A percentile compares a stretch with the other conserved stretches of the same genome.
Evolutionary conservation across 805 yeast species (phyloP).

Genomic region (Zygosaccharomyces rouxii): DNA sequence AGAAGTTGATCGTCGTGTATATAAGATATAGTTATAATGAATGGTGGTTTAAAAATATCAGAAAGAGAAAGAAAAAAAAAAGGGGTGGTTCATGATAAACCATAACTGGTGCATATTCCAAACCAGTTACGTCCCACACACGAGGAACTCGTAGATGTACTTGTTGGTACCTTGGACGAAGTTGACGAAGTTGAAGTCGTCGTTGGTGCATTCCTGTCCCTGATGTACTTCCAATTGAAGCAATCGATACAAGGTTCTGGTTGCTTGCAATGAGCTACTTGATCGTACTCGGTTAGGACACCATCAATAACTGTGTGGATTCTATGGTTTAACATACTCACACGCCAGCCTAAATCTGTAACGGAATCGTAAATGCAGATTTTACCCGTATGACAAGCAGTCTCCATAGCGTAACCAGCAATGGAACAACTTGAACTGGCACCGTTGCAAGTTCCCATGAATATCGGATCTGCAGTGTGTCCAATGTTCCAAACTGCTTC

Average conservation of each 20-base stretch:
- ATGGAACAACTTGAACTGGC: constrained; percentile 83
- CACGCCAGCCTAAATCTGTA: constrained; percentile 85
- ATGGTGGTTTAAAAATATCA: not conserved
- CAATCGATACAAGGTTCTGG: constrained; percentile 89
- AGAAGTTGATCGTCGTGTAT: not conserved
- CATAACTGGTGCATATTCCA: constrained; percentile 34
- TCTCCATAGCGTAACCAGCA: constrained; percentile 96
- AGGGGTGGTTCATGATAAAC: constrained; percentile 1
- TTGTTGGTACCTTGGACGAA: constrained; percentile 19
- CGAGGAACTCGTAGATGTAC: constrained; percentile 21
- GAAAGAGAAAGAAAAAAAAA: not conserved
- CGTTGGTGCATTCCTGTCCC: constrained; percentile 32
- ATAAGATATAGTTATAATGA: not conserved
- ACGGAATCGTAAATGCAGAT: constrained; percentile 88
- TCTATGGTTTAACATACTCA: constrained; percentile 80
- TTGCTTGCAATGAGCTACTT: constrained; percentile 65
- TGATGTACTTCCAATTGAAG: constrained; percentile 77
- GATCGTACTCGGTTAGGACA: constrained; percentile 65
- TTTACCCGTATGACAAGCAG: constrained; percentile 88
- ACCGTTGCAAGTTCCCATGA: constrained; percentile 94
- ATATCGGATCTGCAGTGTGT: constrained; percentile 95
- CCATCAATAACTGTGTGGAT: constrained; percentile 88
- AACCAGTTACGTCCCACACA: constrained; percentile 36
- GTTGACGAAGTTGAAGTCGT: constrained; percentile 15
- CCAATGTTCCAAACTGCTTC: constrained; percentile 95